Conservation (phyloP, 345 rosid species). For the Clarkia xantiana region DNA sequence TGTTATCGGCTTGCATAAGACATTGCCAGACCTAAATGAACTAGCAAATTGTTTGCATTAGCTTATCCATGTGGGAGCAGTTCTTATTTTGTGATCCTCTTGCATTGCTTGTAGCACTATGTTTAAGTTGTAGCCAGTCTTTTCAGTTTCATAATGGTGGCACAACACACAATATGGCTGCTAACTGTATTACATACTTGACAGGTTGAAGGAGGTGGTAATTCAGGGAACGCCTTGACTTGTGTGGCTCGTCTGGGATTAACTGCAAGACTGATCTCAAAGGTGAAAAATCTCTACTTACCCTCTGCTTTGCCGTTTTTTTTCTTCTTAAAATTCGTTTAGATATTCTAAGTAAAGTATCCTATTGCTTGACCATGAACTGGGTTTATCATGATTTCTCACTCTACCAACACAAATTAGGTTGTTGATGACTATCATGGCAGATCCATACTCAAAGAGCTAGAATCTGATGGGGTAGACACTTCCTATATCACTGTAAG, state of each 20-base stretch:
- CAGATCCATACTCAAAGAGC: slow-evolving; percentile 38
- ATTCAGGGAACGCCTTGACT: slow-evolving; percentile 61
- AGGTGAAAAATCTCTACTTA: slow-evolving; percentile 16
- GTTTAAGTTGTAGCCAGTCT: too few species aligned
- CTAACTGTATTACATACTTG: not conserved
- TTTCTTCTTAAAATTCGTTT: too few species aligned
- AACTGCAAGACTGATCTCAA: slow-evolving; percentile 47
- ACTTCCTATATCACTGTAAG: slow-evolving; percentile 53
- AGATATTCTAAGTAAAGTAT: too few species aligned
- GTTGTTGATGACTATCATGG: slow-evolving; percentile 52
- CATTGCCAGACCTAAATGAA: too few species aligned
- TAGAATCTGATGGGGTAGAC: slow-evolving; percentile 44
- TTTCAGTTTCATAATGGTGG: not conserved
- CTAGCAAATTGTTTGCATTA: too few species aligned
- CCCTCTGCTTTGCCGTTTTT: too few species aligned
- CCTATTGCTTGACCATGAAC: too few species aligned
- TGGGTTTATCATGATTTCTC: too few species aligned
- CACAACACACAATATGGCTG: not conserved
- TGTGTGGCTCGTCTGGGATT: slow-evolving; percentile 64
- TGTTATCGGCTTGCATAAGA: too few species aligned
- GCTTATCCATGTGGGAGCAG: too few species aligned
- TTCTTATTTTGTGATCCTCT: too few species aligned
- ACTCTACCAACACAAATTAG: slow-evolving; percentile 9
- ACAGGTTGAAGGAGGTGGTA: slow-evolving; percentile 73
- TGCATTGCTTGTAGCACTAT: too few species aligned